Percentiles rank a stretch among this genome's conserved stretches.
These are phyloP conservation scores for Bruguiera hainesii DNA, from an alignment of 441 rosid species.

Conservation along the genomic window DNA sequence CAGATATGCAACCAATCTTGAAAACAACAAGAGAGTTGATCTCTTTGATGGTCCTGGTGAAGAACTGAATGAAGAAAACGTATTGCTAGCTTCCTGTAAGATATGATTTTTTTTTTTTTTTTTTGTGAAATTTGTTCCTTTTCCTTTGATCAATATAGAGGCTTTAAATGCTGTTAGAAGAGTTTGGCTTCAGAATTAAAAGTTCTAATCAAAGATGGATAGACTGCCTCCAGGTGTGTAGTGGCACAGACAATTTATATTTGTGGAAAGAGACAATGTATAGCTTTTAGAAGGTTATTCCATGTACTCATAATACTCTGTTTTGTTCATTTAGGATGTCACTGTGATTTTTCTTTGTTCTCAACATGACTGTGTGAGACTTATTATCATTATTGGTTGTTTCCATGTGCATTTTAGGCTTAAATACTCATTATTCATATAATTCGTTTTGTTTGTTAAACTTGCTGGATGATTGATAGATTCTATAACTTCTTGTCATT, in stretches of 20 bases:
- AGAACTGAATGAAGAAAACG: slow-evolving; percentile 70
- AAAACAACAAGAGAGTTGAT: slow-evolving; percentile 78
- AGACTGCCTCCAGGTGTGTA: no score
- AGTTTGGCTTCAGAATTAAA: background rate
- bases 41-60: slow-evolving; percentile 79
- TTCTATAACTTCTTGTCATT: background rate
- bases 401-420: no score
- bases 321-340: no score
- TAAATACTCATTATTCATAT: no score
- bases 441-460: background rate
- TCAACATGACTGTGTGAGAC: no score
- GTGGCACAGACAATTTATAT: no score
- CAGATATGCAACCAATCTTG: slow-evolving; percentile 76
- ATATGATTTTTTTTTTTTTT: slow-evolving; percentile 14
- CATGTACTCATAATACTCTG: no score
- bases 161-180: background rate
- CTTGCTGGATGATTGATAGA: background rate
- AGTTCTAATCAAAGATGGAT: no score
- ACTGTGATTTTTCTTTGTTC: no score
- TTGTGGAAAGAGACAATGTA: no score
- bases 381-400: no score
- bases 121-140: background rate
- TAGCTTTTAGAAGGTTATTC: no score
- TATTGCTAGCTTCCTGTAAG: slow-evolving; percentile 85
- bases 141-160: background rate